These are phyloP conservation scores for Colletotrichum brevisporum DNA, from an alignment of 2,329 filamentous ascomycete species.

Conservation along the genomic window DNA sequence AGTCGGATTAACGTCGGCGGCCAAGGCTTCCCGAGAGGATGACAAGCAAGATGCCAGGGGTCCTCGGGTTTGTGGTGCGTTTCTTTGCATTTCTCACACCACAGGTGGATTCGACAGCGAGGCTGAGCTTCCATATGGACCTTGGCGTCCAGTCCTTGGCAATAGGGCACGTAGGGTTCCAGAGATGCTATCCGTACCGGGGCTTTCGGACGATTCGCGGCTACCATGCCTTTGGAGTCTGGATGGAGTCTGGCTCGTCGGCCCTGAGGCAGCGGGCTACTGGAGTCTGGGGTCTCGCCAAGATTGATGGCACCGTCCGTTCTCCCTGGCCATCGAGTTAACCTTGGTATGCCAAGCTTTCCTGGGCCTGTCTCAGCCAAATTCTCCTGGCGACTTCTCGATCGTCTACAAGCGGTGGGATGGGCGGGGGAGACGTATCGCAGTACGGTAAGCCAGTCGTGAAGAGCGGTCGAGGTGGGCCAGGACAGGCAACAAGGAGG, in stretches of 20 bases:
- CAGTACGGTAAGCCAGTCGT: background rate
- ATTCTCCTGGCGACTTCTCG: slow-evolving; percentile 33
- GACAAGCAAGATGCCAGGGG: slow-evolving; percentile 19
- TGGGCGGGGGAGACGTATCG: background rate
- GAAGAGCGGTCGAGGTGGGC: background rate
- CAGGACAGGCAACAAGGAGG: slow-evolving; percentile 11
- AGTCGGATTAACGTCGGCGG: background rate
- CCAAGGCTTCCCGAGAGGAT: slow-evolving; percentile 27
- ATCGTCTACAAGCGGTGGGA: slow-evolving; percentile 23
- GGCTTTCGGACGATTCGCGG: slow-evolving; percentile 14
- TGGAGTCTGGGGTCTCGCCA: slow-evolving; percentile 24
- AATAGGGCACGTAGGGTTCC: slow-evolving; percentile 10
- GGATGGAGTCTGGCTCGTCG: slow-evolving; percentile 14
- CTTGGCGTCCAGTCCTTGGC: slow-evolving; percentile 29
- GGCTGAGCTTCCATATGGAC: slow-evolving; percentile 26
- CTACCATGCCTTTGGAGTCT: slow-evolving; percentile 3
- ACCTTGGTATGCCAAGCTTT: slow-evolving; percentile 39
- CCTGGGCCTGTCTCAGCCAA: slow-evolving; percentile 32
- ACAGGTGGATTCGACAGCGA: slow-evolving; percentile 22
- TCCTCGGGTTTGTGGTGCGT: slow-evolving; percentile 12
- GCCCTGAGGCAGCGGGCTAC: slow-evolving; percentile 9
- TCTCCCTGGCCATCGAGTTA: slow-evolving; percentile 19
- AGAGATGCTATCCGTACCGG: background rate
- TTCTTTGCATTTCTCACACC: slow-evolving; percentile 15
- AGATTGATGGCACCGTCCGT: slow-evolving; percentile 29